These are phyloP conservation scores for Lachnellula suecica DNA, from an alignment of 2,329 filamentous ascomycete species.

Conservation along the genomic window DNA sequence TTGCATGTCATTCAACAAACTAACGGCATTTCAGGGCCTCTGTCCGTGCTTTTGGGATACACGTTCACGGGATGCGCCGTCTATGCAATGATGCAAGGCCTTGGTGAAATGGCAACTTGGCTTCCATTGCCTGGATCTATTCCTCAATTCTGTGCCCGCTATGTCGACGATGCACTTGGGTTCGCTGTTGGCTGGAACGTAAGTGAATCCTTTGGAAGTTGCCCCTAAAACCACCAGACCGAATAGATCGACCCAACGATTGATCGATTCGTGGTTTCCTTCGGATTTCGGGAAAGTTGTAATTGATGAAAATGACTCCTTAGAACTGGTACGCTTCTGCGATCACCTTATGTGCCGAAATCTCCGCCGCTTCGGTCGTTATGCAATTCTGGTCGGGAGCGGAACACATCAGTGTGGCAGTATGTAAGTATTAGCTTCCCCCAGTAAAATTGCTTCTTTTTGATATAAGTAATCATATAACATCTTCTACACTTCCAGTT, in stretches of 20 bases:
- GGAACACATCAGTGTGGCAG: constrained; percentile 28
- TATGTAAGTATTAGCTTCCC: no score
- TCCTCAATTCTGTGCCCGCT: constrained; percentile 44
- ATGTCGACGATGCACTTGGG: constrained; percentile 51
- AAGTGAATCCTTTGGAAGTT: constrained; percentile 61
- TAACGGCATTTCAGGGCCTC: no score
- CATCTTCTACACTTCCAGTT: no score
- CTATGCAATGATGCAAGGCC: constrained; percentile 48
- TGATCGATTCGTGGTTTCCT: neutral
- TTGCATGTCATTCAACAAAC: no score
- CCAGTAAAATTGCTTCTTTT: no score
- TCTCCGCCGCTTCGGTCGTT: constrained; percentile 47
- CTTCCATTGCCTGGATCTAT: constrained; percentile 52
- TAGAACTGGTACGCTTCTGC: constrained; percentile 32
- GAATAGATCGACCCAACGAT: neutral
- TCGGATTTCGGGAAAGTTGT: no score
- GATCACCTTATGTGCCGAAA: constrained; percentile 44
- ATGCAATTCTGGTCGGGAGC: constrained; percentile 47
- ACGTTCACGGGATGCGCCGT: constrained; percentile 50
- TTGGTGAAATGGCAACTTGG: constrained; percentile 52
- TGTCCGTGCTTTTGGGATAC: constrained; percentile 53
- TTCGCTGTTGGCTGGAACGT: constrained; percentile 57
- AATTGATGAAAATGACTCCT: neutral
- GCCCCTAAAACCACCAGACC: no score
- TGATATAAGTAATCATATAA: no score